Base-by-base conservation (phyloP, 768 basidiomycete species). In the Cystofilobasidium macerans region DNA sequence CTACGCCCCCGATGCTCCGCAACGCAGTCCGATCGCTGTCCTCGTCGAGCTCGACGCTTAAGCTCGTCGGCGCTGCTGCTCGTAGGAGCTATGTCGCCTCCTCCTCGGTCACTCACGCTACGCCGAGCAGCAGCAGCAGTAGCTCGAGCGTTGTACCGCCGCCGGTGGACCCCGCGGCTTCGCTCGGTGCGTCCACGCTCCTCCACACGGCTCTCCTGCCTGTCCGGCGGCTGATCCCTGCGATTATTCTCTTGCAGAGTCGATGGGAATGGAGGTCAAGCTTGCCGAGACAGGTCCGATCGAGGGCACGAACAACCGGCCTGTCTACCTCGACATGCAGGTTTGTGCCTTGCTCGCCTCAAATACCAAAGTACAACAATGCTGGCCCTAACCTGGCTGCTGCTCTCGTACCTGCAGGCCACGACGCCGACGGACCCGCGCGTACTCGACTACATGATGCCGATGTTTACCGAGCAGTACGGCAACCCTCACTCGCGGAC, bases 301-400 rank as follows among this genome's bases (percentile, higher is more conserved):
- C 40, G 62, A 47, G 20, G 59, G 61, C 38, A 30, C 51, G 51
- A 26, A 26, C 4, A 54, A 30, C 24, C 82, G 91, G 35, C 92
- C 95, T 22, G 97, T 99, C 70, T 99, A 99, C 77, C 84, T 99
- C 57, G 95, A 99, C 77, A 88, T 94, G 88, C 93, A 95, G 83
- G 91, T 86, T 62, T 68, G 82, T 73, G 53, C 12, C 8, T 12
- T n/a, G 59, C 57, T 13, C 42, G 42, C 62, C 63, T 64, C 30
- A 24, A 45, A 28, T 22, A 61, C 48, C 57, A 18, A 32, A n/a
- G 42, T 28, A 54, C 42, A 18, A 6, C 28, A 53, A 42, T 32
- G 36, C 53, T 66, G 53, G 63, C 40, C 20, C 61, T 57, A 4
- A 32, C 24, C 4, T 56, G 3, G 33, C 30, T 59, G 22, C 48